phyloP scores from a whole-genome alignment of 352 stramenopile species.

The Phytophthora aleatoria region DNA sequence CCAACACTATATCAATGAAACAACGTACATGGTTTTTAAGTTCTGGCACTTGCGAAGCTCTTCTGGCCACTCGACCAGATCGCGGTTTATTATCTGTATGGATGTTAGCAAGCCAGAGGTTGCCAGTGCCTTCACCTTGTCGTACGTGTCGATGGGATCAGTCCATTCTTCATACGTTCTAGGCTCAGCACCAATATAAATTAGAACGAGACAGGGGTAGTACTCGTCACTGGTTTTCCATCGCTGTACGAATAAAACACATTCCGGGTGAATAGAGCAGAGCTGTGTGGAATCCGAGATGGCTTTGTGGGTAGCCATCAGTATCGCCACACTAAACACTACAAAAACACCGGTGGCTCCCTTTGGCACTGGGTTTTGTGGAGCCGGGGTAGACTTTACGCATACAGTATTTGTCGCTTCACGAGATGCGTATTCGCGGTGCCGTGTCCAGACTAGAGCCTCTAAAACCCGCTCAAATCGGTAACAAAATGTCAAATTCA shows the following conservation, averaged over 20 bases:
- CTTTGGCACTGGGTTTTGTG: neutral
- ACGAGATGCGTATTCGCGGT: neutral
- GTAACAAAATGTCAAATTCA: neutral
- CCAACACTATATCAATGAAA: neutral
- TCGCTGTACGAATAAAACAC: neutral
- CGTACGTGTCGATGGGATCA: constrained; percentile 28
- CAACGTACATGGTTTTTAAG: constrained; percentile 49
- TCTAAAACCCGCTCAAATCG: neutral
- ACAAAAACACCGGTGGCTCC: neutral
- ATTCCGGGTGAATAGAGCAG: neutral
- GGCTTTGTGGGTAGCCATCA: neutral
- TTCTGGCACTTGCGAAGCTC: constrained; percentile 33
- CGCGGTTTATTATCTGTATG: constrained; percentile 50
- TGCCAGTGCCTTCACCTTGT: constrained; percentile 30
- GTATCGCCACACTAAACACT: neutral
- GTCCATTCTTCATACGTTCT: constrained; percentile 34
- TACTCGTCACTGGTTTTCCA: neutral
- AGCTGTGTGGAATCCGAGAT: neutral
- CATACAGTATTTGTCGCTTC: neutral
- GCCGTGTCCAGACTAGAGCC: neutral
- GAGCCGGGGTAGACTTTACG: too few relatives aligned
- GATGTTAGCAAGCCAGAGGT: constrained; percentile 35
- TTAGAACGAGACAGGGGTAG: constrained; percentile 45
- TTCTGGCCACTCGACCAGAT: constrained; percentile 24
- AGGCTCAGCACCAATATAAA: constrained; percentile 29